phyloP scores from a whole-genome alignment of 768 basidiomycete species.

The Butyriboletus loyo region DNA sequence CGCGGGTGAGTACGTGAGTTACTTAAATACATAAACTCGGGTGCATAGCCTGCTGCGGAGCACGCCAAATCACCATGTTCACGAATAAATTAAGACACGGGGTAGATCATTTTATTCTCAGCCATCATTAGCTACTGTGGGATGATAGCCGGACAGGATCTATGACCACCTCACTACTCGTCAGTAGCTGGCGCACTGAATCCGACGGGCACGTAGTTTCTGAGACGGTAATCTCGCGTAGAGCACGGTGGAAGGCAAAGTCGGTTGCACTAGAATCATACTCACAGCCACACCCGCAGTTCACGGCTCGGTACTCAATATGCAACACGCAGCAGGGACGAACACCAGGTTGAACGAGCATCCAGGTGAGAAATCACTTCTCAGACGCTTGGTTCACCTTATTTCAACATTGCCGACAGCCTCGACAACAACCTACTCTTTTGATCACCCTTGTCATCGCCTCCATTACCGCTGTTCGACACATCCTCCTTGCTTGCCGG shows the following conservation, averaged over 20 bases:
- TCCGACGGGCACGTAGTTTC: too few species aligned
- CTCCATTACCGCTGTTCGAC: neutral
- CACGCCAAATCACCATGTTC: neutral
- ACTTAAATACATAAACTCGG: neutral
- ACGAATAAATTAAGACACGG: constrained; percentile 10
- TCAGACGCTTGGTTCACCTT: neutral
- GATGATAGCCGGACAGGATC: too few species aligned
- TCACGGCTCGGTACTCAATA: too few species aligned
- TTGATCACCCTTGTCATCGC: neutral
- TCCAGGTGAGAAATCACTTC: neutral
- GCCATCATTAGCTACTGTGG: too few species aligned
- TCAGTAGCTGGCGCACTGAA: too few species aligned
- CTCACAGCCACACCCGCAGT: neutral
- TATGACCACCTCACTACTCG: too few species aligned
- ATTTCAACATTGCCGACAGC: constrained; percentile 8
- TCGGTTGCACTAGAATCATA: too few species aligned
- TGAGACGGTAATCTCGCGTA: neutral
- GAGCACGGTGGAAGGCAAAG: too few species aligned
- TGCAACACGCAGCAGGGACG: neutral
- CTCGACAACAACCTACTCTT: constrained; percentile 3
- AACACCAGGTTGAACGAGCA: neutral
- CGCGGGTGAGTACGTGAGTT: neutral
- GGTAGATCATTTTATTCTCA: neutral
- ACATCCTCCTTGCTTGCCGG: neutral
- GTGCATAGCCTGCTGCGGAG: constrained; percentile 11